Base-by-base conservation (phyloP, 228 moss, liverwort and hornwort species). In the Sphagnum magellanicum region DNA sequence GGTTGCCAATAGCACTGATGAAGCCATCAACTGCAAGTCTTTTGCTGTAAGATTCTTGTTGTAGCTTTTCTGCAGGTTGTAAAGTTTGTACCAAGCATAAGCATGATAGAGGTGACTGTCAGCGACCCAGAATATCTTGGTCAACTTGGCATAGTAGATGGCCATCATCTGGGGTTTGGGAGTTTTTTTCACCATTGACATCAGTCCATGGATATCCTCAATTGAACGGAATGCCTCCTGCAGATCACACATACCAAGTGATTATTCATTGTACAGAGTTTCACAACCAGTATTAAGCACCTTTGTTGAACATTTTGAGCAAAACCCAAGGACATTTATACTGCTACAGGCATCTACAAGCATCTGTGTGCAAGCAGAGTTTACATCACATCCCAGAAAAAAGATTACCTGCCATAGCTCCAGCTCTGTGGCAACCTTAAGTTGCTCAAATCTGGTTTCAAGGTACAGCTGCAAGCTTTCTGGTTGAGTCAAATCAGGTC, bases 161-260 rank as follows among this genome's bases (percentile, higher is more conserved):
- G 98, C 98, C 98, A 98, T 94, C 94, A 98, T 86, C 50, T 91
- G 98, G 5, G 98, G 98, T 72, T 98, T 98, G 0, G 98, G 98
- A 16, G 87, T 90, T 74, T 87, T 93, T 67, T 94, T 98, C 66
- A 98, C 98, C 94, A 98, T 98, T 51, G 89, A 68, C 98, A 98
- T 98, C 55, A 98, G 79, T 51, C 98, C 98, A 55, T 55, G 55
- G 55, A 55, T 55, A 55, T 55, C 98, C 71, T 98, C 98, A 49
- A 98, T 84, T 9, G 98, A 98, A 4, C 98, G 98, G 46, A 98
- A 98, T 47, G 98, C 98, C 74, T 98, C 98, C 98, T 96, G 91
- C 11, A 71, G 32, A 73, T 67, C 53, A 9, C 32, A 32, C 32
- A 32, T 11, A 14, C 64, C 1, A 65, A 5, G 64, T 9, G 5